Evolutionary conservation across 2,329 filamentous ascomycete genomes (phyloP).

Genomic region (Graphiopsis chlorocephala): DNA sequence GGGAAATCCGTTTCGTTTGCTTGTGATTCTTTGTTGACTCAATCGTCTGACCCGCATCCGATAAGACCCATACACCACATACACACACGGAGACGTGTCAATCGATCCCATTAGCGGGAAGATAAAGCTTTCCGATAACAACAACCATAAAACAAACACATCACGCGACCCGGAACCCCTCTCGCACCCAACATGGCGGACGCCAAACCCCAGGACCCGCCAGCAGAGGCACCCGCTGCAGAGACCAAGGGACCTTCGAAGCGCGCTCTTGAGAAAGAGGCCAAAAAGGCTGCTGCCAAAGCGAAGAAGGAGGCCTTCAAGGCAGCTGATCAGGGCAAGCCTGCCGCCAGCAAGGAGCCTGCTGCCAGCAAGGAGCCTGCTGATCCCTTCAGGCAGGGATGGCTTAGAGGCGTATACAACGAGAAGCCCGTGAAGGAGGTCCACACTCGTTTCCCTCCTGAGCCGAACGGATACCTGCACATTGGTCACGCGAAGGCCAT

Average conservation of each 20-base stretch:
- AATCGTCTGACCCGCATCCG: not conserved
- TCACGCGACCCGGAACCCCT: not conserved
- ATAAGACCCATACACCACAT: not conserved
- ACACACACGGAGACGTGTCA: not conserved
- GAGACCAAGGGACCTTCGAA: conserved; percentile 42
- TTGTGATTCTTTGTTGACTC: conserved; percentile 11
- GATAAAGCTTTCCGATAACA: not conserved
- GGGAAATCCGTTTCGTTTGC: conserved; percentile 7
- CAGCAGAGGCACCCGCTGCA: conserved; percentile 18
- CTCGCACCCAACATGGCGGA: conserved; percentile 30
- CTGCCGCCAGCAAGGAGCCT: conserved; percentile 32
- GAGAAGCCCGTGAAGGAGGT: conserved; percentile 49
- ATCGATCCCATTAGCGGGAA: not conserved
- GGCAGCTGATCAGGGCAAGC: conserved; percentile 30
- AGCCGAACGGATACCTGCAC: conserved; percentile 88
- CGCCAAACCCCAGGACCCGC: conserved; percentile 18
- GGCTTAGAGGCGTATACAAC: conserved; percentile 50
- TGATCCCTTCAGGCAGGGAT: conserved; percentile 49
- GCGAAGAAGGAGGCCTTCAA: conserved; percentile 42
- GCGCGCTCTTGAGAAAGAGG: conserved; percentile 48
- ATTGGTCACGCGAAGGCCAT: conserved; percentile 96
- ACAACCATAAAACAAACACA: not conserved
- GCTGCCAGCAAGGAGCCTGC: conserved; percentile 40
- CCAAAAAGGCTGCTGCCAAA: conserved; percentile 50
- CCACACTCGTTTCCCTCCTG: conserved; percentile 50